Conservation (phyloP, 257 asterid genomes). For the Fraxinus anomala region DNA sequence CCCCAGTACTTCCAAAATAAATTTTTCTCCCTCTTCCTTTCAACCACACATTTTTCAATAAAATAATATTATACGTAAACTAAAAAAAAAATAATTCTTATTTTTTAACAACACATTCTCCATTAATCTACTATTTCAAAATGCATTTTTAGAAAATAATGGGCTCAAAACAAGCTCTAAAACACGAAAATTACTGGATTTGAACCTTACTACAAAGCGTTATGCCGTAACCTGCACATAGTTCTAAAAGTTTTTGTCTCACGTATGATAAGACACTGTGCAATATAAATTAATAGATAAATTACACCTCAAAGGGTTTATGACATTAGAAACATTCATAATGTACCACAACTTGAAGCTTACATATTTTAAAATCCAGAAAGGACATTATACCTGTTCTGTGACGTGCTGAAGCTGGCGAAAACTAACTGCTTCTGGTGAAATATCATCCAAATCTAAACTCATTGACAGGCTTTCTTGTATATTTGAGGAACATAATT, state of each 20-base stretch:
- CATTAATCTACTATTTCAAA: too few species aligned
- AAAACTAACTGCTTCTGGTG: slow-evolving; percentile 68
- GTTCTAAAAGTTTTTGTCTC: not conserved
- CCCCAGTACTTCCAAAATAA: too few species aligned
- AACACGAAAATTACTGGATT: not conserved
- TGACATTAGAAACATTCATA: slow-evolving; percentile 1
- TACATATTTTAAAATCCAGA: slow-evolving; percentile 3
- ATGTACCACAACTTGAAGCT: not conserved
- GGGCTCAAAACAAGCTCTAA: too few species aligned
- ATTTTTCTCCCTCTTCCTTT: too few species aligned
- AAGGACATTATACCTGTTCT: slow-evolving; percentile 62
- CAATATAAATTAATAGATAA: not conserved
- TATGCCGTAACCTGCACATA: not conserved
- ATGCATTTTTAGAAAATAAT: too few species aligned
- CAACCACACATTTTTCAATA: too few species aligned
- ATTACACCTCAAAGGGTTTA: not conserved
- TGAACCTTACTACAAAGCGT: not conserved
- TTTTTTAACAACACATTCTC: too few species aligned
- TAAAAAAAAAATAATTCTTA: too few species aligned
- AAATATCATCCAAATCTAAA: slow-evolving; percentile 50
- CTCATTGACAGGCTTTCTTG: slow-evolving; percentile 53
- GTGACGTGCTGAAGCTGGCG: slow-evolving; percentile 73
- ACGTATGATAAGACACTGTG: not conserved
- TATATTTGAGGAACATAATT: slow-evolving; percentile 50
- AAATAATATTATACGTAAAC: too few species aligned